Percentiles rank a stretch among this genome's conserved stretches.
Evolutionary conservation across 139 green algal genomes (phyloP).

Genomic region (Micractinium conductrix): DNA sequence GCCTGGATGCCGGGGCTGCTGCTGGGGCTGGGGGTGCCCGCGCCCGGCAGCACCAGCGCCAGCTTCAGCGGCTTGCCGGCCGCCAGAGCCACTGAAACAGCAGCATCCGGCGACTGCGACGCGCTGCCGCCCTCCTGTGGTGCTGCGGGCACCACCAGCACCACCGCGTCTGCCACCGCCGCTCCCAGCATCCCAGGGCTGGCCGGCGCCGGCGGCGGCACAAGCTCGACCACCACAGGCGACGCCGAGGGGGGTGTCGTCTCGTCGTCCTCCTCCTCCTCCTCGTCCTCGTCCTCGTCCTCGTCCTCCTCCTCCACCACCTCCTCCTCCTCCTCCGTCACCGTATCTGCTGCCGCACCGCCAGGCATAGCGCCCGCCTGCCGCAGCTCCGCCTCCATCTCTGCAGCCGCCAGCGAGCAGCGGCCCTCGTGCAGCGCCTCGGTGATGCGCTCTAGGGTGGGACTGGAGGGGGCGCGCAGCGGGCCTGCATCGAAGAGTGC

Average conservation of each 20-base stretch:
- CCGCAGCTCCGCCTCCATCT: neutral
- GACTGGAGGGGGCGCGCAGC: neutral
- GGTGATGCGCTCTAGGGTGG: slow-evolving; percentile 15
- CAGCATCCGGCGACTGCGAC: neutral
- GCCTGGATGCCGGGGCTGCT: slow-evolving; percentile 32
- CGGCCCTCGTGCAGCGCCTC: slow-evolving; percentile 5
- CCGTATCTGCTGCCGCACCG: too few relatives aligned
- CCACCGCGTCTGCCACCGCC: slow-evolving; percentile 10
- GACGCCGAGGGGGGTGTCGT: too few relatives aligned
- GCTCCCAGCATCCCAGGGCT: neutral
- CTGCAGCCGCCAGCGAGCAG: neutral
- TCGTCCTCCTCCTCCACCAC: neutral
- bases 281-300: neutral
- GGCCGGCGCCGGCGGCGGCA: neutral
- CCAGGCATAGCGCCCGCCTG: too few relatives aligned
- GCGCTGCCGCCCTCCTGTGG: neutral
- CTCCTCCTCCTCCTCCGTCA: neutral
- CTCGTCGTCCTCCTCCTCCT: neutral
- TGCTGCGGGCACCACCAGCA: neutral
- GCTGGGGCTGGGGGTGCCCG: slow-evolving; percentile 18
- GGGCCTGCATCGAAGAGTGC: neutral
- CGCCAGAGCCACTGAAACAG: too few relatives aligned
- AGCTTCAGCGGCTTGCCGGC: slow-evolving; percentile 28
- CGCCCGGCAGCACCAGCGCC: neutral
- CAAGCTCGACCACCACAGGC: neutral